Conservation (phyloP, 257 asterid species). For the Eustoma russellianum region DNA sequence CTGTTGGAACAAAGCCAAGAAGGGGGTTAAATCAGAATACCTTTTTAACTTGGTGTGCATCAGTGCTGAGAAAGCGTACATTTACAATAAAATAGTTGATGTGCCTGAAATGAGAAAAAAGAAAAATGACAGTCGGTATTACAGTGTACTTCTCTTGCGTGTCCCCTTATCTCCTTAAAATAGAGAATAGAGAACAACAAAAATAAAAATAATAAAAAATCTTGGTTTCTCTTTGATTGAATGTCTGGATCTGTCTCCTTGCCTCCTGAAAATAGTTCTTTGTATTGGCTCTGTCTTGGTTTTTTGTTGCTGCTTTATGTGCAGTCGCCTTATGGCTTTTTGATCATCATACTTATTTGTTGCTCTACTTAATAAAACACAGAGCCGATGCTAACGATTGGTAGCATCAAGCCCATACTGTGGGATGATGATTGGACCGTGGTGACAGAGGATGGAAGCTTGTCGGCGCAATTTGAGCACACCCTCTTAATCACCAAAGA, state of each 20-base stretch:
- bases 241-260: neutral
- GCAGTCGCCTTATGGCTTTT: neutral
- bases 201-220: no score
- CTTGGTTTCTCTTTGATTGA: no score
- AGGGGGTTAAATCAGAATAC: no score
- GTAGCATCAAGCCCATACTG: slow-evolving; percentile 68
- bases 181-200: no score
- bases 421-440: slow-evolving; percentile 97
- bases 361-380: slow-evolving; percentile 15
- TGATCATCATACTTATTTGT: neutral
- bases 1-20: neutral
- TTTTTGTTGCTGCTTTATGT: neutral
- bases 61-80: no score
- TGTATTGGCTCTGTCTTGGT: neutral
- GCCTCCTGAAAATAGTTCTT: neutral
- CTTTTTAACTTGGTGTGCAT: no score
- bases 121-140: no score
- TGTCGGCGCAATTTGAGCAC: slow-evolving; percentile 96
- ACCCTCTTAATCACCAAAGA: slow-evolving; percentile 69
- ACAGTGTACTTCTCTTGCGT: no score
- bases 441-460: slow-evolving; percentile 87
- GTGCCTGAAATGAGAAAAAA: no score
- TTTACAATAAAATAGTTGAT: no score
- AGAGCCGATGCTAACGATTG: slow-evolving; percentile 94
- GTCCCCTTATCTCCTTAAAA: no score